Conservation (phyloP, 345 rosid genomes). For the Dipteronia dyeriana region DNA sequence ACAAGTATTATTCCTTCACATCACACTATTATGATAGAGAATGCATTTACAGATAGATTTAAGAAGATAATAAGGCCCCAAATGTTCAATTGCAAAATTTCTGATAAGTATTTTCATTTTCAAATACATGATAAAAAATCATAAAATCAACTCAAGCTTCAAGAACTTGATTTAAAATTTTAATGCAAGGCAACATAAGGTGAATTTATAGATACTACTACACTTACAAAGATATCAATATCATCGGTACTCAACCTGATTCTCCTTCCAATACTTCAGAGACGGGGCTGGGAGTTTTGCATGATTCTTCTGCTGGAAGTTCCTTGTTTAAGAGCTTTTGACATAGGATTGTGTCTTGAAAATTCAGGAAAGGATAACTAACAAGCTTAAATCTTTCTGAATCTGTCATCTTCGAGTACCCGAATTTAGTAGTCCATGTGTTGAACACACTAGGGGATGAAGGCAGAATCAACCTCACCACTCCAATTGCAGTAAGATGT, state of each 20-base stretch:
- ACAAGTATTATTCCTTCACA: too few species aligned
- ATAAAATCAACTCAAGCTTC: too few species aligned
- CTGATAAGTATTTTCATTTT: neutral
- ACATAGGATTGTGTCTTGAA: conserved; percentile 52
- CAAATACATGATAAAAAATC: neutral
- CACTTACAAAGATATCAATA: neutral
- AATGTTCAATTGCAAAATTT: too few species aligned
- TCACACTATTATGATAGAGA: too few species aligned
- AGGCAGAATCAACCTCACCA: conserved; percentile 50
- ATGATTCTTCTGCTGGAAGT: conserved; percentile 4
- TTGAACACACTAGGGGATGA: conserved; percentile 40
- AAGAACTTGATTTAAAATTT: too few species aligned
- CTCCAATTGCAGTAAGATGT: conserved; percentile 51
- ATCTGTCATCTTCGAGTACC: conserved; percentile 41
- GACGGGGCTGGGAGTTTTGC: neutral
- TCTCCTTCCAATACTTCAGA: conserved; percentile 26
- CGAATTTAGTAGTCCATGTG: conserved; percentile 57
- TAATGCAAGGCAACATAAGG: neutral
- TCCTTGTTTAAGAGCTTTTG: conserved; percentile 36
- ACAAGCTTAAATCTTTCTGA: conserved; percentile 36
- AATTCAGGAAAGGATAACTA: conserved; percentile 41
- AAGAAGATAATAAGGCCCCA: too few species aligned
- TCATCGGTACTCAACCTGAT: neutral
- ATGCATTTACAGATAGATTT: too few species aligned
- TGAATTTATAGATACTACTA: neutral